Percentiles rank a stretch among this genome's conserved stretches.
Conservation (phyloP, 2,329 filamentous ascomycete genomes). For the Teratosphaeriaceae sp. region DNA sequence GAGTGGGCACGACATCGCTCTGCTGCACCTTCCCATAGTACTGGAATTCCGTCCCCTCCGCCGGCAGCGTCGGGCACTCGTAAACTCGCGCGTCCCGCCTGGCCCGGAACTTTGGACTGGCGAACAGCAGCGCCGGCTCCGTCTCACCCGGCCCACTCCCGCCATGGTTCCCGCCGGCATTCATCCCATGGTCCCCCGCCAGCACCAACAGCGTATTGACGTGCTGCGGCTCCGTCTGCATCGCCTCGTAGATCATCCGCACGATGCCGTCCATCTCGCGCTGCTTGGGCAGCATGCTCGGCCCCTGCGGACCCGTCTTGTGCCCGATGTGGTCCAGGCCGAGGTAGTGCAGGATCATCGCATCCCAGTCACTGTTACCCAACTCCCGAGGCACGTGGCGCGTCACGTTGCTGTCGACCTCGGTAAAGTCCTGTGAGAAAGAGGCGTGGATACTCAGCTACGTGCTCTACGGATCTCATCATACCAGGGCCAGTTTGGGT, state of each 20-base stretch:
- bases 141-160: slow-evolving; percentile 92
- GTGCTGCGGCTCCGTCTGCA: slow-evolving; percentile 65
- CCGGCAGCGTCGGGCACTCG: slow-evolving; percentile 49
- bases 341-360: slow-evolving; percentile 90
- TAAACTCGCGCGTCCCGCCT: slow-evolving; percentile 14
- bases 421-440: slow-evolving; percentile 81
- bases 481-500: slow-evolving; percentile 26
- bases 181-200: slow-evolving; percentile 98
- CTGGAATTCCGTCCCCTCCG: slow-evolving; percentile 59
- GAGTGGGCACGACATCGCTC: slow-evolving; percentile 84
- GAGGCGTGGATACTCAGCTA: slow-evolving; percentile 29
- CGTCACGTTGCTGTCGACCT: slow-evolving; percentile 97
- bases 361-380: slow-evolving; percentile 74
- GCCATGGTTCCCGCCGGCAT: slow-evolving; percentile 94
- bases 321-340: slow-evolving; percentile 97
- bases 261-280: slow-evolving; percentile 87
- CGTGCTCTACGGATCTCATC: slow-evolving; percentile 19
- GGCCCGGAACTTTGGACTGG: slow-evolving; percentile 22
- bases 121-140: slow-evolving; percentile 81
- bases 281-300: slow-evolving; percentile 90
- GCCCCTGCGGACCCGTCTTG: slow-evolving; percentile 78
- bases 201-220: slow-evolving; percentile 74
- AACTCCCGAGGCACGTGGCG: slow-evolving; percentile 78
- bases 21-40: slow-evolving; percentile 87
- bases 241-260: slow-evolving; percentile 65